Conservation (phyloP, 441 rosid species). For the Omphalea diandra region DNA sequence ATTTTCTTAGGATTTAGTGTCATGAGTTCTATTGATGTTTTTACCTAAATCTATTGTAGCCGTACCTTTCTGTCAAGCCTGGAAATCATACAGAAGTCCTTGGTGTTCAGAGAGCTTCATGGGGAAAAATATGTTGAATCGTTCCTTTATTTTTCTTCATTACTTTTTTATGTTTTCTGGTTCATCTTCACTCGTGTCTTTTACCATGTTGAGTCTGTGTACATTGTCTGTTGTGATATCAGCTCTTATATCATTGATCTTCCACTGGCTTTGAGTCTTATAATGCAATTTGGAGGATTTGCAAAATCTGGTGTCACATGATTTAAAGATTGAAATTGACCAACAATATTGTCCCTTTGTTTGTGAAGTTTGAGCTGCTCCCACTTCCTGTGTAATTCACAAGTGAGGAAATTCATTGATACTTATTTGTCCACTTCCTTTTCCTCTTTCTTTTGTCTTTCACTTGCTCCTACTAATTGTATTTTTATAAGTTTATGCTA, state of each 20-base stretch:
- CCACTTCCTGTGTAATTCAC: no score
- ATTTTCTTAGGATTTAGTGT: not conserved
- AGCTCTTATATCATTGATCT: not conserved
- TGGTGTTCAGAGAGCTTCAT: not conserved
- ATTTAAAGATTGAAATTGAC: no score
- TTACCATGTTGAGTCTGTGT: not conserved
- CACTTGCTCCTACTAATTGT: not conserved
- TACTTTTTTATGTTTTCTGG: not conserved
- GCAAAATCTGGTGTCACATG: no score
- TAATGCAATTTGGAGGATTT: no score
- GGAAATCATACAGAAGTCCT: not conserved
- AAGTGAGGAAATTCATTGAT: no score
- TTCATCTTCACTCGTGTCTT: not conserved
- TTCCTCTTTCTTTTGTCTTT: no score
- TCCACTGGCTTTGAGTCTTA: not conserved
- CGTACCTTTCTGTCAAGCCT: not conserved
- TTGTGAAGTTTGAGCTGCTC: no score
- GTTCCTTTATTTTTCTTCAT: not conserved
- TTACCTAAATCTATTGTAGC: not conserved
- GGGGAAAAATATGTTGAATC: not conserved
- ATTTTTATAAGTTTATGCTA: slow-evolving; percentile 7
- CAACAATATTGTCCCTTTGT: no score
- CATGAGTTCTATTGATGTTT: not conserved
- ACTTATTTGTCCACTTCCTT: no score
- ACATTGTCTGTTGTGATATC: not conserved